Base-by-base conservation (phyloP, 78 protist genomes). In the Dictyostelium intermedium region DNA sequence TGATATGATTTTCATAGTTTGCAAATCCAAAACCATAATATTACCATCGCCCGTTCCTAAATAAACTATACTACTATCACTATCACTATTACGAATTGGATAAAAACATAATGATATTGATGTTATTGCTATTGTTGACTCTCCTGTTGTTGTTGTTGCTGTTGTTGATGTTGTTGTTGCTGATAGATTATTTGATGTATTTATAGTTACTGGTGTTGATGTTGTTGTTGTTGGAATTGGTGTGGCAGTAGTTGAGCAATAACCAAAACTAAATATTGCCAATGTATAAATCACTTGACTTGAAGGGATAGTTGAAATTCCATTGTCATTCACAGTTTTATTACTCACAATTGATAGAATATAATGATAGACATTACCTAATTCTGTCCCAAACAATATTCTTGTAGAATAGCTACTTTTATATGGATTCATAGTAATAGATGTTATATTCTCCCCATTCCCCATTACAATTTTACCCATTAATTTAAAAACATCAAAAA, bases 331-430 rank as follows among this genome's bases (percentile, higher is more conserved):
- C 8, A 14, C 23, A 5, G 0, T 18, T 66, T 25, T 79, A 45
- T 87, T 87, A 45, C 63, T 37, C 3, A 34, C 34, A 20, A 87
- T n/a, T n/a, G 85, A 37, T 20, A 87, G 30, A 4, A 78, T 60
- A 11, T 78, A 61, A 43, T 87, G 92, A 63, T 87, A 78, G 34
- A 87, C 32, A 32, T 14, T 43, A 30, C 85, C 84, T 3, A 23
- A 3, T 1, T 41, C 34, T 10, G 73, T 61, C 23, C 86, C 92
- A 23, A 87, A 5, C 13, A 87, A 32, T 2, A 78, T 23, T 41
- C 92, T 53, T 30, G 76, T 77, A 3, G 72, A n/a, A 30, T 35
- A n/a, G 4, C 32, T 14, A 25, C 35, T 72, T 78, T 61, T 32
- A 18, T 13, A 78, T 61, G 92, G 78, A 27, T 53, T 87, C 41